Percentiles rank a stretch among this genome's conserved stretches.
Evolutionary conservation across 176 grass and related monocot species (phyloP).

Genomic region (Aegilops sharonensis): DNA sequence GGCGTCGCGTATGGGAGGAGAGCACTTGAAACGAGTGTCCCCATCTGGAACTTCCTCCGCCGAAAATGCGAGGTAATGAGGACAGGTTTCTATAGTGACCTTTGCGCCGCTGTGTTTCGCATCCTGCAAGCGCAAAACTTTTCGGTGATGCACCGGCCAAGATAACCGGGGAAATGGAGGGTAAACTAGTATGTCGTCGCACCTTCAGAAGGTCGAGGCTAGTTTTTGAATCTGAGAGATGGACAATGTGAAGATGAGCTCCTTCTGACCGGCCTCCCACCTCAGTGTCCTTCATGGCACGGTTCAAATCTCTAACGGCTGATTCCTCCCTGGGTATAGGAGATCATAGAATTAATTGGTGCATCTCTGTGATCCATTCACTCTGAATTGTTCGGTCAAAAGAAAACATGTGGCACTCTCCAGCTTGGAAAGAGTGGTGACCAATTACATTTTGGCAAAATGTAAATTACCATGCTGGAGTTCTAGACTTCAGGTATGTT

Average conservation of each 20-base stretch:
- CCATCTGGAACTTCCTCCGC: conserved; percentile 85
- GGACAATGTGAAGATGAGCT: conserved; percentile 93
- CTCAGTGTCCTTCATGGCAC: conserved; percentile 64
- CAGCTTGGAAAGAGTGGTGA: not conserved
- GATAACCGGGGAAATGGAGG: not conserved
- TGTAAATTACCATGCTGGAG: conserved; percentile 71
- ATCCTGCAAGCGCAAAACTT: conserved; percentile 44
- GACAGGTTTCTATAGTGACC: conserved; percentile 89
- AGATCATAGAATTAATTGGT: not conserved
- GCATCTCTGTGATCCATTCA: too few species aligned
- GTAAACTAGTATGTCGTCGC: not conserved
- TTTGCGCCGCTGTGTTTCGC: conserved; percentile 69
- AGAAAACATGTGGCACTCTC: not conserved
- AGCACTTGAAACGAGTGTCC: conserved; percentile 93
- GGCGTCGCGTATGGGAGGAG: conserved; percentile 79
- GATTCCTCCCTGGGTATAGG: conserved; percentile 73
- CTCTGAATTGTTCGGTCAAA: not conserved
- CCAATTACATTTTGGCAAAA: not conserved
- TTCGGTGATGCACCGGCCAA: not conserved
- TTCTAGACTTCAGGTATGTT: conserved; percentile 84
- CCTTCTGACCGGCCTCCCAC: conserved; percentile 73
- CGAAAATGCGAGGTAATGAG: conserved; percentile 96
- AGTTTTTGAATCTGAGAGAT: conserved; percentile 89
- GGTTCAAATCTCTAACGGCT: conserved; percentile 77
- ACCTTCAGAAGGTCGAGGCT: conserved; percentile 86